Base-by-base conservation (phyloP, 2,329 filamentous ascomycete species). In the Diaporthe caulivora region DNA sequence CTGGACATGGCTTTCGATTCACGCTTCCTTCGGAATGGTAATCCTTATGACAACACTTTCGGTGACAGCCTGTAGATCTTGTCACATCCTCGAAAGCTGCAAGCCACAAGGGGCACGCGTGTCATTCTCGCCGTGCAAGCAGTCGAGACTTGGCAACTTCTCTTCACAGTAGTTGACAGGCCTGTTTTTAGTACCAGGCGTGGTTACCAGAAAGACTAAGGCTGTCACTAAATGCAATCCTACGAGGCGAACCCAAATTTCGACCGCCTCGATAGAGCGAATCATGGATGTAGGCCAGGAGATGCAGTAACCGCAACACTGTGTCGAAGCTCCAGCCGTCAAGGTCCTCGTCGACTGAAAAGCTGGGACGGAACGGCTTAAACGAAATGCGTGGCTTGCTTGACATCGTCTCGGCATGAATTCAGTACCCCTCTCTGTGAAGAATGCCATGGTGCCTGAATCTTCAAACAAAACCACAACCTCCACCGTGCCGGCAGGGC, bases 211-310 rank as follows among this genome's bases (percentile, higher is more conserved):
- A 40, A n/a, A 15, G n/a, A n/a, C n/a, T n/a, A 51, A 40, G 47
- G 47, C 29, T 15, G 34, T 67, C 31, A 1, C 40, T 2, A 26
- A 40, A 53, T 67, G 62, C 62, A 67, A 67, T 67, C 53, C 37
- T 7, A 53, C 47, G 62, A 29, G 47, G 17, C 21, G 18, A 21
- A 17, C 6, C n/a, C 9, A 40, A 2, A 87, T 84, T 76, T 79
- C 81, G 49, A 83, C 13, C 68, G 18, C 47, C 62, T 67, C 47
- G 47, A 53, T 53, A 67, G 29, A 40, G 53, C 62, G 47, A 67
- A 67, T 26, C 44, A 67, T 40, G 62, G n/a, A 40, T 26, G 10
- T 21, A 26, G 37, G 62, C 47, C 62, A 53, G 53, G 47, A 67
- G 31, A 51, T 67, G 62, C 62, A 67, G 31, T 44, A 67, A 67